Base-by-base conservation (phyloP, 345 rosid species). In the Citrus trifoliata region DNA sequence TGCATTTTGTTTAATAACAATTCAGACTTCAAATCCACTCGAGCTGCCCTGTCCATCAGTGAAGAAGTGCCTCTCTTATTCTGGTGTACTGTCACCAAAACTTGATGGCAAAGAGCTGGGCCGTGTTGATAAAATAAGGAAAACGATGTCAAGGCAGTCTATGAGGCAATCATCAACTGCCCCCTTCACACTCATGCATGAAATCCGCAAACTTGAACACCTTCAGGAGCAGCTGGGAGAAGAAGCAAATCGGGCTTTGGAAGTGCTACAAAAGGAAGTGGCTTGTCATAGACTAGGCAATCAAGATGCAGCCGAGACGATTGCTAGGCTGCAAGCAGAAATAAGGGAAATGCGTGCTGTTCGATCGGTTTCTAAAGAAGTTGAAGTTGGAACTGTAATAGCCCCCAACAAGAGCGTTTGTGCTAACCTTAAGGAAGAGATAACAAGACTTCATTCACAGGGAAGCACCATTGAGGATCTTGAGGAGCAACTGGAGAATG, bases 301-400 rank as follows among this genome's bases (percentile, higher is more conserved):
- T 80, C 99, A 97, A 88, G 98, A 97, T 89, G 99, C 99, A 81
- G 99, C 99, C 3, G 98, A 97, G 87, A 97, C 99, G 30, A 88
- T 97, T 59, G 98, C 98, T 22, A 97, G 92, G 88, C 88, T 97
- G 79, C 99, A 94, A 82, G 97, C 94, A 79, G 99, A 97, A 85
- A 97, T 97, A 80, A 87, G 92, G 84, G 99, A 88, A 73, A 94
- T 97, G 98, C 91, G 92, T 68, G 78, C 96, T 63, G 88, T 91
- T 76, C 87, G 83, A 79, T 75, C 91, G 40, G 73, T 80, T 77
- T 81, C 89, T 21, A 87, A 89, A 79, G 95, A 86, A 73, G 83
- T 91, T 76, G 88, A 86, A 82, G 83, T 85, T 73, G 98, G 82
- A 86, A 87, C 78, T 79, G 85, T 73, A 72, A 56, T 89, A 74